Percentiles rank a stretch among this genome's conserved stretches.
Evolutionary conservation across 75 land plant species (phyloP).

Genomic region (Selaginella moellendorffii): DNA sequence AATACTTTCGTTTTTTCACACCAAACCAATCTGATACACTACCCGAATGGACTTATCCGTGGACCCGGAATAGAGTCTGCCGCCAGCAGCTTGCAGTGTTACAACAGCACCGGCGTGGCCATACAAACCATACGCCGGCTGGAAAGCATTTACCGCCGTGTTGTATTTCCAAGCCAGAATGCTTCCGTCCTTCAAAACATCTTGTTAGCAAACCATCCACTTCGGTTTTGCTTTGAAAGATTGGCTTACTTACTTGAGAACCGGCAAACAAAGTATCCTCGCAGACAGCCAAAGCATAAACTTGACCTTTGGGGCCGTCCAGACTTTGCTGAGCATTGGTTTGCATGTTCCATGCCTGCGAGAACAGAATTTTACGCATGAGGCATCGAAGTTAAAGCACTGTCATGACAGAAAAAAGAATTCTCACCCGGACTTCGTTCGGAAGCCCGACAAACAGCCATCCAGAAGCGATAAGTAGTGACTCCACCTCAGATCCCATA

Average conservation of each 20-base stretch:
- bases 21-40: neutral
- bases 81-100: slow-evolving; percentile 53
- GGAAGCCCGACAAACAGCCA: slow-evolving; percentile 75
- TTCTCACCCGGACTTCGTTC: slow-evolving; percentile 54
- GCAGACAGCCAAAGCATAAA: slow-evolving; percentile 45
- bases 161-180: slow-evolving; percentile 83
- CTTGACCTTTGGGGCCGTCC: slow-evolving; percentile 55
- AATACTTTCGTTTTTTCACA: too few relatives aligned
- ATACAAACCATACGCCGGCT: slow-evolving; percentile 68
- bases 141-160: slow-evolving; percentile 46
- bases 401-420: neutral
- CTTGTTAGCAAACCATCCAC: neutral
- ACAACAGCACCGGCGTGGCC: slow-evolving; percentile 74
- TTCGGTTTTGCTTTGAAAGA: neutral
- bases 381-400: neutral
- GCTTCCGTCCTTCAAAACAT: slow-evolving; percentile 61
- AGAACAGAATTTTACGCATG: neutral
- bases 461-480: slow-evolving; percentile 50
- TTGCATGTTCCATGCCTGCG: slow-evolving; percentile 60
- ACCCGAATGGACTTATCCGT: slow-evolving; percentile 84
- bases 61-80: slow-evolving; percentile 79
- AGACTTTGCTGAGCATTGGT: slow-evolving; percentile 35
- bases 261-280: slow-evolving; percentile 59
- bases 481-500: slow-evolving; percentile 56
- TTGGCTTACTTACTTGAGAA: slow-evolving; percentile 31